Conservation (phyloP, 164 flowering plant species). For the Nymphaea colorata region DNA sequence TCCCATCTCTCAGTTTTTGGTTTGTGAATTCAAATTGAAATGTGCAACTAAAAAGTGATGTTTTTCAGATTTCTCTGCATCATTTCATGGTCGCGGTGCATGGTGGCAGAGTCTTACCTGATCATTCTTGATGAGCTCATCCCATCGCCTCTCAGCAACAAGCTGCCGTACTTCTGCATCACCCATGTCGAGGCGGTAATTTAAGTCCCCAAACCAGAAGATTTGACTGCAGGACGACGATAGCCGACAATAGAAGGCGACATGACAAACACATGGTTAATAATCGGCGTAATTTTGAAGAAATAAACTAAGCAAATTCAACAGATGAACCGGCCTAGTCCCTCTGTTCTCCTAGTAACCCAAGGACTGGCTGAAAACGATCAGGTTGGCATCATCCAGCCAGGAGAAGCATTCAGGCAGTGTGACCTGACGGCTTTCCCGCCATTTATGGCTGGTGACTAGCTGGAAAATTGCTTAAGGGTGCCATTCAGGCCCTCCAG, state of each 20-base stretch:
- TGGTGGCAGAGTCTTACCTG: slow-evolving; percentile 42
- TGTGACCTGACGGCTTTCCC: too few relatives aligned
- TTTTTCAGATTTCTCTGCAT: too few relatives aligned
- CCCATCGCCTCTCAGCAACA: slow-evolving; percentile 58
- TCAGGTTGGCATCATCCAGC: not conserved
- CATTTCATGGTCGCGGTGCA: too few relatives aligned
- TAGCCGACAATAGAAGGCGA: not conserved
- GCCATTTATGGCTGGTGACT: too few relatives aligned
- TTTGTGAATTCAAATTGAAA: too few relatives aligned
- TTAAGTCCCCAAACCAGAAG: slow-evolving; percentile 97
- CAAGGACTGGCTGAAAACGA: not conserved
- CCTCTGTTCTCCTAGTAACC: too few relatives aligned
- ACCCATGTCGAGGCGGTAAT: slow-evolving; percentile 76
- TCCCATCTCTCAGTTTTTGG: not conserved
- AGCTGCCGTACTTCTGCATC: slow-evolving; percentile 70
- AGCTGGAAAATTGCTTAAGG: too few relatives aligned
- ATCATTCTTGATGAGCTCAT: slow-evolving; percentile 59
- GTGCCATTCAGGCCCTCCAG: too few relatives aligned
- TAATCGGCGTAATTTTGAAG: not conserved
- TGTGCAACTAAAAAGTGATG: too few relatives aligned
- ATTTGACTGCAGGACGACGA: slow-evolving; percentile 43
- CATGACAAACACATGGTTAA: not conserved
- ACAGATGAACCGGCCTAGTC: too few relatives aligned
- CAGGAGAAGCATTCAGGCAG: too few relatives aligned
- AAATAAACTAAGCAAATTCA: too few relatives aligned